Percentiles rank a stretch among this genome's conserved stretches.
Evolutionary conservation across 495 filamentous ascomycete genomes (phyloP).

Genomic region (Aspergillus nanangensis): DNA sequence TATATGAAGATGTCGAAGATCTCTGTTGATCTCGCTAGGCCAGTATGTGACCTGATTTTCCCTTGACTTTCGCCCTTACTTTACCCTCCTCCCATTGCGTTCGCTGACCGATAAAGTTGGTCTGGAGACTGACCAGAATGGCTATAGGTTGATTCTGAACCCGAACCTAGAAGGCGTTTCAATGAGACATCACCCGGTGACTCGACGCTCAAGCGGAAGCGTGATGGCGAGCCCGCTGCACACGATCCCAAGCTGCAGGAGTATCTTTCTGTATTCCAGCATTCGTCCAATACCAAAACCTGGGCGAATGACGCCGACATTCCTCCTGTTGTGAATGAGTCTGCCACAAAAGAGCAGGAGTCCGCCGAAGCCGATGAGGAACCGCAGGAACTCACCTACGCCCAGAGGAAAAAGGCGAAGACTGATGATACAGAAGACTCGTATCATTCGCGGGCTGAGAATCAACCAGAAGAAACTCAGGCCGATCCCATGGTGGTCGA

Average conservation of each 20-base stretch:
- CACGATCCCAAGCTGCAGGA: slow-evolving; percentile 78
- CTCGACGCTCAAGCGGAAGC: slow-evolving; percentile 51
- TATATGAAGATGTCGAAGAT: slow-evolving; percentile 98
- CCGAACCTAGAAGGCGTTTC: slow-evolving; percentile 25
- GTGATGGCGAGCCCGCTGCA: slow-evolving; percentile 39
- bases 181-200: slow-evolving; percentile 1
- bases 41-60: slow-evolving; percentile 51
- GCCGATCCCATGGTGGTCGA: slow-evolving; percentile 25
- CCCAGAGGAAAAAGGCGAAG: slow-evolving; percentile 39
- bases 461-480: slow-evolving; percentile 1
- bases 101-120: slow-evolving; percentile 44
- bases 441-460: background rate
- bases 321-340: slow-evolving; percentile 20
- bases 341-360: slow-evolving; percentile 18
- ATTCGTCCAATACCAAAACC: slow-evolving; percentile 59
- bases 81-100: slow-evolving; percentile 24
- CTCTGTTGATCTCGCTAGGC: slow-evolving; percentile 80
- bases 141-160: slow-evolving; percentile 36
- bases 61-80: slow-evolving; percentile 6
- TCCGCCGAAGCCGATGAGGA: slow-evolving; percentile 18
- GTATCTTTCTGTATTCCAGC: slow-evolving; percentile 78
- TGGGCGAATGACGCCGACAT: slow-evolving; percentile 59
- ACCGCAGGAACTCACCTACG: slow-evolving; percentile 35
- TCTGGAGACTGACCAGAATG: slow-evolving; percentile 42
- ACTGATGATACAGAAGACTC: slow-evolving; percentile 9